A percentile compares a stretch with the other conserved stretches of the same genome.
phyloP scores from a whole-genome alignment of 2,329 filamentous ascomycete species.

The Aspergillus sergii region DNA sequence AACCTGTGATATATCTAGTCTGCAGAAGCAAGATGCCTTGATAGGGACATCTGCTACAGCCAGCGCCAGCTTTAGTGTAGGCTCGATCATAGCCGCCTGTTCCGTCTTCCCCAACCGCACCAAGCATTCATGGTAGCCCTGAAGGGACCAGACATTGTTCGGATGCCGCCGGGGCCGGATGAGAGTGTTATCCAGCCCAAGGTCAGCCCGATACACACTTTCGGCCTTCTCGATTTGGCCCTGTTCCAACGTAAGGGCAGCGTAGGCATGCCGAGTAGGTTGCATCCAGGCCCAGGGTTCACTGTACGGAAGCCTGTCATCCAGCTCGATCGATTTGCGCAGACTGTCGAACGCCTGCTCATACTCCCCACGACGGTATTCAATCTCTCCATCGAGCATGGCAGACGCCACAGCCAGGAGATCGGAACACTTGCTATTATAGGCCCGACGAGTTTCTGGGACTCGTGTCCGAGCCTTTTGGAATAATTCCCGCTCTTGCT shows the following conservation, averaged over 20 bases:
- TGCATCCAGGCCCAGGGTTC: slow-evolving; percentile 82
- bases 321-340: slow-evolving; percentile 57
- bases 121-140: too few species aligned
- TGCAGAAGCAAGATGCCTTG: slow-evolving; percentile 23
- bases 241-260: slow-evolving; percentile 68
- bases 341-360: slow-evolving; percentile 62
- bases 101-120: slow-evolving; percentile 45
- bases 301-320: slow-evolving; percentile 67
- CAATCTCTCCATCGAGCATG: slow-evolving; percentile 73
- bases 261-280: slow-evolving; percentile 69
- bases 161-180: too few species aligned
- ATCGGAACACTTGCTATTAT: slow-evolving; percentile 65
- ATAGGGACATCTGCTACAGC: slow-evolving; percentile 62
- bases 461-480: slow-evolving; percentile 54
- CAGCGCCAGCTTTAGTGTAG: slow-evolving; percentile 53
- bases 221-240: slow-evolving; percentile 54
- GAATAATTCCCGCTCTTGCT: slow-evolving; percentile 55
- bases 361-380: slow-evolving; percentile 64
- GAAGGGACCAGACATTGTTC: too few species aligned
- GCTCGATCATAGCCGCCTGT: slow-evolving; percentile 49
- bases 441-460: slow-evolving; percentile 62
- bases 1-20: slow-evolving; percentile 27
- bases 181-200: too few species aligned
- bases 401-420: slow-evolving; percentile 63
- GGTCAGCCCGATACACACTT: too few species aligned